Evolutionary conservation across 805 yeast species (phyloP).

Genomic region (Dipodascopsis uninucleata): DNA sequence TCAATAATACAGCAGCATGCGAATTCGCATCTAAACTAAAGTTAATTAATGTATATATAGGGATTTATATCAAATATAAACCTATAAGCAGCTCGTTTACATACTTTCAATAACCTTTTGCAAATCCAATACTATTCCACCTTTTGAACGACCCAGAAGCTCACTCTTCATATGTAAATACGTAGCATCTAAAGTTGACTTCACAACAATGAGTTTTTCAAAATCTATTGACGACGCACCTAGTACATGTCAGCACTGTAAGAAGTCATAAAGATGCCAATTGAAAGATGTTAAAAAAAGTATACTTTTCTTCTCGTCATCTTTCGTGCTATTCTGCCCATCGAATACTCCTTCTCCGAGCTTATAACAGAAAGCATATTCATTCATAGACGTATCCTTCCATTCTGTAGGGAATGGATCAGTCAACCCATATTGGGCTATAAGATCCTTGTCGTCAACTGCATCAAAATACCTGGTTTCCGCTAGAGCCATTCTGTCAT

Average conservation of each 20-base stretch:
- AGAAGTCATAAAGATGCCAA: no score
- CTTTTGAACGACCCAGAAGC: constrained; percentile 35
- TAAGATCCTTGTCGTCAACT: no score
- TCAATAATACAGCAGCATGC: constrained; percentile 50
- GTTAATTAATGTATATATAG: background rate
- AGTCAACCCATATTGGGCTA: constrained; percentile 16
- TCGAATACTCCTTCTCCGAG: background rate
- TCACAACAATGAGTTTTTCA: constrained; percentile 60
- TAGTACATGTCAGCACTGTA: no score
- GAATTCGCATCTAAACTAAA: constrained; percentile 42
- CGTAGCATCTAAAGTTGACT: constrained; percentile 60
- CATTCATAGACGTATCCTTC: constrained; percentile 12
- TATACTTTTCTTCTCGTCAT: background rate
- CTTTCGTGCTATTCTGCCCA: background rate
- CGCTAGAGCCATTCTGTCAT: no score
- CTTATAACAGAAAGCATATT: constrained; percentile 7
- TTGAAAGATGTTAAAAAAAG: no score
- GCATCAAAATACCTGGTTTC: no score
- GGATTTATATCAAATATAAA: background rate
- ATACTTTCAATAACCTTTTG: constrained; percentile 39
- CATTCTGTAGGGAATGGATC: constrained; percentile 21
- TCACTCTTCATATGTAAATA: constrained; percentile 49
- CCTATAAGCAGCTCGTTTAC: background rate
- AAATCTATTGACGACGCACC: constrained; percentile 36
- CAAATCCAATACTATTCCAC: constrained; percentile 38